These are phyloP conservation scores for Yarrowia sp. DNA, from an alignment of 805 yeast genomes.

Conservation along the genomic window DNA sequence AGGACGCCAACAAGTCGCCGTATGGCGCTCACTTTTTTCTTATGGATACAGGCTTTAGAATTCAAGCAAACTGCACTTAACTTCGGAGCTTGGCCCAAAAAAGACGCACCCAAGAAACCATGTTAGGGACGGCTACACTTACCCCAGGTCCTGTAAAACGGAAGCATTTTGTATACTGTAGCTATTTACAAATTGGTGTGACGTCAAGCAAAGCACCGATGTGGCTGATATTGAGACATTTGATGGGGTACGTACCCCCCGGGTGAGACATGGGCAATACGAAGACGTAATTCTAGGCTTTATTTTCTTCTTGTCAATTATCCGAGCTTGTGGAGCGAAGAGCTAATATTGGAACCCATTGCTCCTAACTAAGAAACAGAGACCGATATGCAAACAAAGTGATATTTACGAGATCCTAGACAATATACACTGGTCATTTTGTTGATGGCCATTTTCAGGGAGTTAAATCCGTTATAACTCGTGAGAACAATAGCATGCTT, in stretches of 20 bases:
- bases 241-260: neutral
- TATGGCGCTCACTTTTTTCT: neutral
- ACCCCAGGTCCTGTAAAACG: too few relatives aligned
- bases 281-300: neutral
- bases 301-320: neutral
- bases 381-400: too few relatives aligned
- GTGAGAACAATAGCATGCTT: too few relatives aligned
- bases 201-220: too few relatives aligned
- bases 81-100: neutral
- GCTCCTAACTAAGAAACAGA: neutral
- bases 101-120: neutral
- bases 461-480: too few relatives aligned
- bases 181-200: too few relatives aligned
- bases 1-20: neutral
- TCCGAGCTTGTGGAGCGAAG: too few relatives aligned
- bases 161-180: too few relatives aligned
- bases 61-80: neutral
- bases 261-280: conserved; percentile 4
- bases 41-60: neutral
- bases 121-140: neutral
- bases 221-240: too few relatives aligned
- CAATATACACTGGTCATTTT: neutral
- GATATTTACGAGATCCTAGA: neutral
- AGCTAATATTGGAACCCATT: neutral
- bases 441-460: neutral